phyloP scores from a whole-genome alignment of 306 rosid genomes.

The Mimosa bimucronata region DNA sequence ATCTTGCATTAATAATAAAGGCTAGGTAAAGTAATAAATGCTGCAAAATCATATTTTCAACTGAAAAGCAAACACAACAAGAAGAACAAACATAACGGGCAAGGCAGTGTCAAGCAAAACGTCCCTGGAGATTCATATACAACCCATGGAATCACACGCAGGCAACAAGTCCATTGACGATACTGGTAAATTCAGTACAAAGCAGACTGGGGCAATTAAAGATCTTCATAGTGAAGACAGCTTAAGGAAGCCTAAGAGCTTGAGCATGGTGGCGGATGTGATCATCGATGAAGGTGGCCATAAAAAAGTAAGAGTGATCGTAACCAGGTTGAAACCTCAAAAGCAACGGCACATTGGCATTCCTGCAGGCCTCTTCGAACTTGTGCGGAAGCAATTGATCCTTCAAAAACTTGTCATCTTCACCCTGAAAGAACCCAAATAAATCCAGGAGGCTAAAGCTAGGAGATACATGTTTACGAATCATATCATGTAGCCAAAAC shows the following conservation, averaged over 20 bases:
- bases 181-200: slow-evolving; percentile 6
- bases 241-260: slow-evolving; percentile 69
- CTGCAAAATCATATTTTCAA: background rate
- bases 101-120: background rate
- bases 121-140: background rate
- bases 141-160: background rate
- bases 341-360: slow-evolving; percentile 63
- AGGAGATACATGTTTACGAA: background rate
- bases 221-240: slow-evolving; percentile 36
- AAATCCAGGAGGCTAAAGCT: background rate
- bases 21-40: background rate
- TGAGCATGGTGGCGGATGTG: slow-evolving; percentile 92
- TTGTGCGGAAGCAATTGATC: slow-evolving; percentile 78
- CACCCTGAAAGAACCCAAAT: slow-evolving; percentile 61
- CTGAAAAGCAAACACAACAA: background rate
- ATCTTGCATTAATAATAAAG: too few species aligned
- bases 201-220: slow-evolving; percentile 28
- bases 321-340: slow-evolving; percentile 81
- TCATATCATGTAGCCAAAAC: background rate
- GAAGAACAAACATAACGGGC: background rate
- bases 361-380: slow-evolving; percentile 83
- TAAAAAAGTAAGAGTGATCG: slow-evolving; percentile 80
- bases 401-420: slow-evolving; percentile 74
- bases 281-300: slow-evolving; percentile 90
- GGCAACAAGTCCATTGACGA: background rate